These are phyloP conservation scores for Ustilago sp. DNA, from an alignment of 1,284 basidiomycete genomes.

Conservation along the genomic window DNA sequence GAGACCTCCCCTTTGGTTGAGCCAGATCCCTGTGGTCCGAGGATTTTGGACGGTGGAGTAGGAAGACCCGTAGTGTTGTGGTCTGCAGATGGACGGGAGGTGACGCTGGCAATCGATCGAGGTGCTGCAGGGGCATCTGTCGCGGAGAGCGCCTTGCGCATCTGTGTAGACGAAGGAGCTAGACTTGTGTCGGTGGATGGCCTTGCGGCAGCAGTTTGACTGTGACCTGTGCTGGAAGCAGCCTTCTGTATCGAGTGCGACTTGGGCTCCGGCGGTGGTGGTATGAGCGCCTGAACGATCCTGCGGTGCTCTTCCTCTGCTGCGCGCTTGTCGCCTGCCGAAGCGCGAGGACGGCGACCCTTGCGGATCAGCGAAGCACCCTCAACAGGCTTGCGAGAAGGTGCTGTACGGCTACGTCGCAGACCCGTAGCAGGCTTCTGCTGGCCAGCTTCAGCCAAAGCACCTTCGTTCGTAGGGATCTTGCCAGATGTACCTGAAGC, in stretches of 20 bases:
- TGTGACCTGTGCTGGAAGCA: slow-evolving; percentile 30
- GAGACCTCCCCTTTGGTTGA: slow-evolving; percentile 10
- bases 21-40: slow-evolving; percentile 13
- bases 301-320: slow-evolving; percentile 43
- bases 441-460: slow-evolving; percentile 2
- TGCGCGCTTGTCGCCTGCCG: slow-evolving; percentile 42
- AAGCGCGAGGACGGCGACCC: slow-evolving; percentile 42
- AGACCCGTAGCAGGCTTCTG: slow-evolving; percentile 35
- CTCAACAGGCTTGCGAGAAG: slow-evolving; percentile 42
- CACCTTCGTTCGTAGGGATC: slow-evolving; percentile 13
- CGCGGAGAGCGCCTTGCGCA: slow-evolving; percentile 42
- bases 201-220: slow-evolving; percentile 19
- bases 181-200: slow-evolving; percentile 22
- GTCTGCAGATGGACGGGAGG: slow-evolving; percentile 15
- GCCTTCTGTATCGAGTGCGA: slow-evolving; percentile 40
- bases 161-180: slow-evolving; percentile 28
- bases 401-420: slow-evolving; percentile 46
- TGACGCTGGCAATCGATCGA: slow-evolving; percentile 22
- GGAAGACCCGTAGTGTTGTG: slow-evolving; percentile 31
- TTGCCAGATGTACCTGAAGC: slow-evolving; percentile 25
- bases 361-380: slow-evolving; percentile 36
- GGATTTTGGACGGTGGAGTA: slow-evolving; percentile 50
- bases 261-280: slow-evolving; percentile 42
- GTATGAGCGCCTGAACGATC: slow-evolving; percentile 47
- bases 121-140: slow-evolving; percentile 22